Evolutionary conservation across 176 grass and related monocot genomes (phyloP).

Genomic region (Echinochloa phyllopogon): DNA sequence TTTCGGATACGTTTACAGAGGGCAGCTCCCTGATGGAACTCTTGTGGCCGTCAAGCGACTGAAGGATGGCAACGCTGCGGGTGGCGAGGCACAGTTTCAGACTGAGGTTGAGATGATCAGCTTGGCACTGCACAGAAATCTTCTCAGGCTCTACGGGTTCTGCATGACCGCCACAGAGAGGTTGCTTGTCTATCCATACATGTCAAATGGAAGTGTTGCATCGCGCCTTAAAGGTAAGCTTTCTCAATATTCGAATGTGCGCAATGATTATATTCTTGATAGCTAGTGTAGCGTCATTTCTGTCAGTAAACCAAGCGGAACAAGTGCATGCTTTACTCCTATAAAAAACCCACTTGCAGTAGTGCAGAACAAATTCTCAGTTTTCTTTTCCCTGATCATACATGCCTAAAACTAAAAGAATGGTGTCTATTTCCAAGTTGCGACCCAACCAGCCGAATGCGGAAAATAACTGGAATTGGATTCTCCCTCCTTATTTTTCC

Average conservation of each 20-base stretch:
- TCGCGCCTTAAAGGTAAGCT: slow-evolving; percentile 85
- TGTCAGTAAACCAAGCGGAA: background rate
- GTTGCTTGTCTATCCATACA: slow-evolving; percentile 90
- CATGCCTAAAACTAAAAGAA: slow-evolving; percentile 41
- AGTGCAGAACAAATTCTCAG: slow-evolving; percentile 42
- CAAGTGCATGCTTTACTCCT: slow-evolving; percentile 16
- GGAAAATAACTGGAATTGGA: slow-evolving; percentile 38
- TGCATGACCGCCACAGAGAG: slow-evolving; percentile 97
- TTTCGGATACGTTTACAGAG: slow-evolving; percentile 89
- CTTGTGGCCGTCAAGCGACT: slow-evolving; percentile 91
- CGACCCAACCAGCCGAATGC: slow-evolving; percentile 2
- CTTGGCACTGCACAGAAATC: slow-evolving; percentile 87
- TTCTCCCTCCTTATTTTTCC: slow-evolving; percentile 40
- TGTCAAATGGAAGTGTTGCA: slow-evolving; percentile 97
- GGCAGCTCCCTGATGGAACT: slow-evolving; percentile 80
- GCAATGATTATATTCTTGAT: slow-evolving; percentile 11
- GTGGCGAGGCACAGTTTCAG: slow-evolving; percentile 83
- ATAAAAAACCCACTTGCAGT: slow-evolving; percentile 25
- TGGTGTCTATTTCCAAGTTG: slow-evolving; percentile 29
- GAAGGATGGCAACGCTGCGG: slow-evolving; percentile 80
- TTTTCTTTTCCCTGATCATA: background rate
- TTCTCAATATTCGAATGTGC: slow-evolving; percentile 27
- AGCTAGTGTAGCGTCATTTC: background rate
- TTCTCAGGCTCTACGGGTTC: slow-evolving; percentile 82
- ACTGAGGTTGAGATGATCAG: slow-evolving; percentile 99